Conservation (phyloP, 768 basidiomycete species). For the Russula compacta region DNA sequence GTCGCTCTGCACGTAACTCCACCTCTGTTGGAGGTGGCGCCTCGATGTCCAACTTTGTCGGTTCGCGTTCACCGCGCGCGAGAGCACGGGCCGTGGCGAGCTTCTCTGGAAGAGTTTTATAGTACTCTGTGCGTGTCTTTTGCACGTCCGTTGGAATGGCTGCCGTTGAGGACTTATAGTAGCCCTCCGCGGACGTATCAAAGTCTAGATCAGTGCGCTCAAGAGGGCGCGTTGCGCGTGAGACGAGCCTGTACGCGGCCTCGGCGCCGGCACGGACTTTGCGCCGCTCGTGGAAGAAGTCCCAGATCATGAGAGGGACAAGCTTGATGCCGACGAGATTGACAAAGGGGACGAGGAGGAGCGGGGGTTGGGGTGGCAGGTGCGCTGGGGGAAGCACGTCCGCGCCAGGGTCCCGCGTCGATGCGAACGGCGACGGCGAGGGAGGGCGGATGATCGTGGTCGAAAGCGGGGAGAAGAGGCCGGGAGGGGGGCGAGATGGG, state of each 20-base stretch:
- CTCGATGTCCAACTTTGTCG: slow-evolving; percentile 74
- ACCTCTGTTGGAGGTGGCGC: slow-evolving; percentile 83
- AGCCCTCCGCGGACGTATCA: slow-evolving; percentile 53
- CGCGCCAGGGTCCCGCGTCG: slow-evolving; percentile 22
- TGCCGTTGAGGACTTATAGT: slow-evolving; percentile 55
- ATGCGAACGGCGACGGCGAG: slow-evolving; percentile 18
- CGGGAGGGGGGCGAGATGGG: slow-evolving; percentile 25
- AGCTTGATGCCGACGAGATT: slow-evolving; percentile 75
- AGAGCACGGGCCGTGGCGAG: slow-evolving; percentile 68
- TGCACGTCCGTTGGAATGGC: slow-evolving; percentile 48
- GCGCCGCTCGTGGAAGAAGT: slow-evolving; percentile 82
- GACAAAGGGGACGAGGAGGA: slow-evolving; percentile 66
- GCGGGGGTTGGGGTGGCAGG: slow-evolving; percentile 69
- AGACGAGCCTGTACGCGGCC: slow-evolving; percentile 68
- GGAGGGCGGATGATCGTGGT: slow-evolving; percentile 25
- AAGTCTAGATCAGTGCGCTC: slow-evolving; percentile 59
- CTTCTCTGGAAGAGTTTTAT: slow-evolving; percentile 55
- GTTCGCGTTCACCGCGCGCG: slow-evolving; percentile 62
- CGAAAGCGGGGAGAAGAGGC: slow-evolving; percentile 23
- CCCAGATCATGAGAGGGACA: slow-evolving; percentile 84
- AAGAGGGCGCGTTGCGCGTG: slow-evolving; percentile 53
- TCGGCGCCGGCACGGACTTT: slow-evolving; percentile 77
- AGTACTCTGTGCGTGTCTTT: slow-evolving; percentile 68
- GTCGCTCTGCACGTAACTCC: slow-evolving; percentile 76
- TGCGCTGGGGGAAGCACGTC: slow-evolving; percentile 41